Base-by-base conservation (phyloP, 75 land plant species). In the Adiantum capillusveneris region DNA sequence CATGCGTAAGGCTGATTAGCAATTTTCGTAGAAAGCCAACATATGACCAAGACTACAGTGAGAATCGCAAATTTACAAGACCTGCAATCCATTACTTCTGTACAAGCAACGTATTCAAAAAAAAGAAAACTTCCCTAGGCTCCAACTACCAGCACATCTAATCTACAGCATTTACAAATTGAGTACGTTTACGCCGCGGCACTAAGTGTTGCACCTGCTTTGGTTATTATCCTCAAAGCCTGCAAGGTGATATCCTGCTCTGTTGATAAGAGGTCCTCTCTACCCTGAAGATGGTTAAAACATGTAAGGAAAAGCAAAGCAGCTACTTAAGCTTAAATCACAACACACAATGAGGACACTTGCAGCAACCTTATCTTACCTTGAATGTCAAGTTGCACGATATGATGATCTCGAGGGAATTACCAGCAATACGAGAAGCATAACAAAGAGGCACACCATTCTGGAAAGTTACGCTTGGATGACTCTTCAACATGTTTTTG, bases 371-470 rank as follows among this genome's bases (percentile, higher is more conserved):
- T 48, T n/a, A n/a, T 48, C 46, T 16, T 68, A 84, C 96, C 90
- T 82, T 81, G 18, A 75, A 43, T 34, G 69, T 73, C 51, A 90
- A 76, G 58, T 86, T 83, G 75, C 81, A 90, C 57, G 74, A 62
- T 55, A 90, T 16, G 54, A 81, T 74, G 16, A 90, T 57, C 63
- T 86, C 86, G 29, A 79, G 79, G 55, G 22, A 69, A n/a, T 80
- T 34, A 20, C 73, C 62, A 26, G 72, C 78, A 13, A 81, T 62
- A 27, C 62, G 75, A 44, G 96, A 83, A 29, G 85, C 71, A 55
- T 66, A 76, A 72, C 96, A 90, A 46, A 72, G 81, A 16, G 90
- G 90, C 5, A 60, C 64, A 58, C 81, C 91, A 61, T 69, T 63
- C 31, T 72, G 88, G 61, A 78, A 17, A 36, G 62, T 81, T 29